phyloP scores from a whole-genome alignment of 208 protist species.

The Acanthamoeba lenticulata region DNA sequence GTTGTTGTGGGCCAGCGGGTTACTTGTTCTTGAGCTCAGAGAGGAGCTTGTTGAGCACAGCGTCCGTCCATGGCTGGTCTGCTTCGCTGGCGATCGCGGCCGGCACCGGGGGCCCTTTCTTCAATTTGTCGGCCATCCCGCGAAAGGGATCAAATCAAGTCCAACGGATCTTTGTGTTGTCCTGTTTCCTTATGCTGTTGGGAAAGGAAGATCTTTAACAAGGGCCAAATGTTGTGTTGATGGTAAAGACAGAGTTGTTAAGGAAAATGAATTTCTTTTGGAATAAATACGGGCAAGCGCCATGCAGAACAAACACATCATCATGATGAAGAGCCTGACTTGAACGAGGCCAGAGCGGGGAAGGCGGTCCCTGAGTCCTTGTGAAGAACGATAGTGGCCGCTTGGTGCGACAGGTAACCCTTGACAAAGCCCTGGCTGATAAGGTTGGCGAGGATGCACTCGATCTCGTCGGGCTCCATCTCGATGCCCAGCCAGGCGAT shows the following conservation, averaged over 20 bases:
- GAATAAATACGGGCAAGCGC: too few relatives aligned
- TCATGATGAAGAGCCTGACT: neutral
- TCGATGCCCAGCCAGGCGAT: neutral
- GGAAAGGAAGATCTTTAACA: too few relatives aligned
- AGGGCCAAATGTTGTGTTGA: too few relatives aligned
- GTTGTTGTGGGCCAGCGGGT: too few relatives aligned
- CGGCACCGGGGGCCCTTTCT: too few relatives aligned
- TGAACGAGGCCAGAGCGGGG: neutral
- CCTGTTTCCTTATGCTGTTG: too few relatives aligned
- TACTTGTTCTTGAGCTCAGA: conserved; percentile 50
- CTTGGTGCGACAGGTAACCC: conserved; percentile 72
- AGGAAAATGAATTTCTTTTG: too few relatives aligned
- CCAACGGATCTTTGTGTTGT: too few relatives aligned
- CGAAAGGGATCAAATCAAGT: too few relatives aligned
- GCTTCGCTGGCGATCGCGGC: too few relatives aligned
- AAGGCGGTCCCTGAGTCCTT: neutral
- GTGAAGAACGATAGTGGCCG: conserved; percentile 63
- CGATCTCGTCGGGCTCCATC: conserved; percentile 71
- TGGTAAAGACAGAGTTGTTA: too few relatives aligned
- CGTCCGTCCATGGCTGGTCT: neutral
- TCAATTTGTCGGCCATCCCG: conserved; percentile 46
- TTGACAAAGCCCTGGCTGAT: conserved; percentile 72
- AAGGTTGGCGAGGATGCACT: conserved; percentile 77
- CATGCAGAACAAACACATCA: too few relatives aligned
- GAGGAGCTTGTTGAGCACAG: conserved; percentile 1